These are phyloP conservation scores for Haematococcus sp. DNA, from an alignment of 139 green algal genomes.

Conservation along the genomic window DNA sequence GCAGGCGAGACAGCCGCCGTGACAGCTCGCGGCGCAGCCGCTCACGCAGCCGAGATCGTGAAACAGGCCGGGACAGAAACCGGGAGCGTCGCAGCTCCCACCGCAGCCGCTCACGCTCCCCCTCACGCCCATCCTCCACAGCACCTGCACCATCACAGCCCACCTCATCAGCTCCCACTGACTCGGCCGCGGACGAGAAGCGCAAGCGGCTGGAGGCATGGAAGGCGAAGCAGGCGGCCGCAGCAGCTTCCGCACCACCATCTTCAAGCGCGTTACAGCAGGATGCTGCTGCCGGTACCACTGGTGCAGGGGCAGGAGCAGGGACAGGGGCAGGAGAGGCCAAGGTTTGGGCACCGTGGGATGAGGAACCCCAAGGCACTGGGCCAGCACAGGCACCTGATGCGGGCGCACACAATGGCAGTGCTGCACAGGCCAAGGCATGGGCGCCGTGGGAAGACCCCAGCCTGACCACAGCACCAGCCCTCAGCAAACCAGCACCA, in stretches of 20 bases:
- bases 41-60: constrained; percentile 15
- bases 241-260: background rate
- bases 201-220: constrained; percentile 36
- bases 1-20: constrained; percentile 5
- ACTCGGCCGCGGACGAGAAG: constrained; percentile 18
- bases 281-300: background rate
- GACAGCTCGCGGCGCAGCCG: constrained; percentile 15
- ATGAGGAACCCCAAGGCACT: constrained; percentile 2
- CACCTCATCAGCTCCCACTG: background rate
- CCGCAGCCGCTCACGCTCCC: no score
- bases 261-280: background rate
- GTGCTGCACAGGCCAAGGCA: background rate
- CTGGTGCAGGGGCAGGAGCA: constrained; percentile 10
- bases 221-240: constrained; percentile 20
- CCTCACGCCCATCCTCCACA: background rate
- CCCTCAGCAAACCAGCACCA: background rate
- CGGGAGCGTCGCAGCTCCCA: background rate
- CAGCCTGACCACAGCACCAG: background rate
- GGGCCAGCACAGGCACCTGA: background rate
- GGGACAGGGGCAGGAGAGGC: constrained; percentile 2
- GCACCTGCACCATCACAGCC: background rate
- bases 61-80: constrained; percentile 18
- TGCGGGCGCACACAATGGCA: background rate
- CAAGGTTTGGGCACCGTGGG: constrained; percentile 7
- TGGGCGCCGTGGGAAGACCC: constrained; percentile 62